Evolutionary conservation across 2,329 filamentous ascomycete genomes (phyloP).

Genomic region (Ceratocystis ficicola): DNA sequence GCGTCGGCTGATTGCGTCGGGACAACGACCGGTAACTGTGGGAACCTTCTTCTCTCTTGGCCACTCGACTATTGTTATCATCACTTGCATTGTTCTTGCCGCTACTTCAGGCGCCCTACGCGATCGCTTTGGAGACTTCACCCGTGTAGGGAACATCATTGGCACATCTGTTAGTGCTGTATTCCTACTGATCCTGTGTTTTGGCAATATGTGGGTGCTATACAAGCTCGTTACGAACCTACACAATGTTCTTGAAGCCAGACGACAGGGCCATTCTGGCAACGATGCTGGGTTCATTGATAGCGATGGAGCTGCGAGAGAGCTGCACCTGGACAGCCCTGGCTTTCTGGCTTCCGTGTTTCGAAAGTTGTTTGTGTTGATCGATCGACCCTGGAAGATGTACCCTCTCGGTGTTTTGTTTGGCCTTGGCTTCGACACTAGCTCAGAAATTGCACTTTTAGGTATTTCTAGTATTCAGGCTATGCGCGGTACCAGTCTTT

Average conservation of each 20-base stretch:
- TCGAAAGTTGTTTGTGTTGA: conserved; percentile 61
- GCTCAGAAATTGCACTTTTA: conserved; percentile 80
- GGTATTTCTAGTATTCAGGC: conserved; percentile 84
- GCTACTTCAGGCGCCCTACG: conserved; percentile 77
- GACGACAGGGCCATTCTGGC: conserved; percentile 27
- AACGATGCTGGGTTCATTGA: conserved; percentile 26
- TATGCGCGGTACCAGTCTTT: conserved; percentile 73
- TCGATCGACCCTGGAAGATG: conserved; percentile 84
- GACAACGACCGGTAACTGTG: conserved; percentile 77
- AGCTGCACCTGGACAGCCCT: conserved; percentile 60
- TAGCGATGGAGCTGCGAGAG: conserved; percentile 31
- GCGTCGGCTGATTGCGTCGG: conserved; percentile 70
- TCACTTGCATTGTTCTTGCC: conserved; percentile 84
- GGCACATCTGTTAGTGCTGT: conserved; percentile 76
- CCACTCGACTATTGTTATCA: conserved; percentile 82
- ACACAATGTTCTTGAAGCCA: conserved; percentile 42
- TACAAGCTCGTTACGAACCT: conserved; percentile 63
- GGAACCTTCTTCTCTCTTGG: conserved; percentile 91
- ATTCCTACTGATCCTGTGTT: conserved; percentile 69
- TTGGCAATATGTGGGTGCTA: conserved; percentile 78
- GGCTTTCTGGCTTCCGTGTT: conserved; percentile 64
- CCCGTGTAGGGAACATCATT: conserved; percentile 71
- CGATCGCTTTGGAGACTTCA: conserved; percentile 67
- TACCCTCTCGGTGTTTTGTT: conserved; percentile 81
- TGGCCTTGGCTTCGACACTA: conserved; percentile 89